A percentile compares a stretch with the other conserved stretches of the same genome.
Evolutionary conservation across 148 eudicot genomes (phyloP).

Genomic region (Amaranthus palmeri): DNA sequence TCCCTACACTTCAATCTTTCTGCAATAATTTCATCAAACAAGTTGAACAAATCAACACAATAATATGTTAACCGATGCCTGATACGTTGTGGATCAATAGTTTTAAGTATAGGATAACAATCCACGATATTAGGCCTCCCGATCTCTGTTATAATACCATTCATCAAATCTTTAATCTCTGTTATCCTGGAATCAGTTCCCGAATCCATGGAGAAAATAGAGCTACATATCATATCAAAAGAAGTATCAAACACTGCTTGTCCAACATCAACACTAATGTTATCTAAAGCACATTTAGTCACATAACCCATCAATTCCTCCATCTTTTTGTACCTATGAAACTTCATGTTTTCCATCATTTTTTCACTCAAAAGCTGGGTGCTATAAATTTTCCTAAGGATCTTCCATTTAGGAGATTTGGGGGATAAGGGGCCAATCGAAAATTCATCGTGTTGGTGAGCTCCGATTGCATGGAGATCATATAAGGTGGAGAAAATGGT

Average conservation of each 20-base stretch:
- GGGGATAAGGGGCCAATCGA: conserved; percentile 4
- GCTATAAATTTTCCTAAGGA: conserved; percentile 7
- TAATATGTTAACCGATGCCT: conserved; percentile 32
- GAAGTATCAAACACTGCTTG: conserved; percentile 8
- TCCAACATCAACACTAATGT: neutral
- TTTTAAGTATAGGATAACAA: conserved; percentile 29
- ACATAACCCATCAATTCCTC: neutral
- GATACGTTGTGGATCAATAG: conserved; percentile 43
- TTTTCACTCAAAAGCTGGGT: conserved; percentile 1
- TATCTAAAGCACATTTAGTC: neutral
- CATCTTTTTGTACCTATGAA: neutral
- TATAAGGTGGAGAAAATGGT: neutral
- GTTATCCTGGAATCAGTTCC: neutral
- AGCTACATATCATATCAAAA: conserved; percentile 9
- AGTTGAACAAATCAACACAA: conserved; percentile 42
- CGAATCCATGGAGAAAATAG: conserved; percentile 14
- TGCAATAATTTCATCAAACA: conserved; percentile 31
- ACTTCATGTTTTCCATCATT: conserved; percentile 10
- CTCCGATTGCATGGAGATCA: neutral
- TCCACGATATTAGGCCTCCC: conserved; percentile 46
- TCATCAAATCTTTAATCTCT: conserved; percentile 5
- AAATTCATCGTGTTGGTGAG: neutral
- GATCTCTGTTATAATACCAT: conserved; percentile 12
- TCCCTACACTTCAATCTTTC: neutral
- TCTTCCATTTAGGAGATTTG: conserved; percentile 2